Evolutionary conservation across 2,329 filamentous ascomycete genomes (phyloP), one percentile per base, ranked within the genome.

Genomic region (Ascochyta clinopodiicola): DNA sequence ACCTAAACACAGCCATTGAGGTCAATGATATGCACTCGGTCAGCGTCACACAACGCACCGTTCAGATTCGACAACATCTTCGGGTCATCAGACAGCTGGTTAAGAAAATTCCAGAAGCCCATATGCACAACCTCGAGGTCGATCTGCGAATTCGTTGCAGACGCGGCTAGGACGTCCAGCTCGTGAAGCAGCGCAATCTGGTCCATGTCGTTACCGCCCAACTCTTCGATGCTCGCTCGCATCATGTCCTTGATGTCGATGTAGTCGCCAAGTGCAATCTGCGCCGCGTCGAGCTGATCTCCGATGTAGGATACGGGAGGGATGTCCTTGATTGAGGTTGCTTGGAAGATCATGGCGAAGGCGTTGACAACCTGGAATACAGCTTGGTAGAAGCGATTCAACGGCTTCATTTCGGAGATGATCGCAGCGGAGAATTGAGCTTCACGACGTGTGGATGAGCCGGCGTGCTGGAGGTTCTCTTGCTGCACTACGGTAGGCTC

Each of bases 31-130:
- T 39, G 34, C 6, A 36, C n/a, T 2, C 24, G 24, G 7, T 6
- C 36, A 4, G 27, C 15, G 10, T 45, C 29, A 32, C 45, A 55
- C 42, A 55, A 45, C 35, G 22, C 36, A 25, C 40, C 36, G 15
- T 55, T 55, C 6, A 55, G 22, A 39, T 36, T 10, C 7, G 52
- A 24, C 36, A 55, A 31, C 29, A 46, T n/a, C 52, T 55, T 55
- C 13, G 52, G 46, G 8, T 50, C 52, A 3, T 49, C 29, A n/a
- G 52, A 50, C 27, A 55, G 32, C 10, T 44, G 40, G 15, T 31
- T 15, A 7, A 55, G 35, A n/a, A 50, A 50, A 8, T 8, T 9
- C 52, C 52, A 55, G 4, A 55, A 22, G 10, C 42, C 42, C 13
- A n/a, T 17, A 15, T 35, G 17, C 19, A 55, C 21, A 9, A 19